phyloP scores from a whole-genome alignment of 2,329 filamentous ascomycete species.

The Metarhizium brunneum region DNA sequence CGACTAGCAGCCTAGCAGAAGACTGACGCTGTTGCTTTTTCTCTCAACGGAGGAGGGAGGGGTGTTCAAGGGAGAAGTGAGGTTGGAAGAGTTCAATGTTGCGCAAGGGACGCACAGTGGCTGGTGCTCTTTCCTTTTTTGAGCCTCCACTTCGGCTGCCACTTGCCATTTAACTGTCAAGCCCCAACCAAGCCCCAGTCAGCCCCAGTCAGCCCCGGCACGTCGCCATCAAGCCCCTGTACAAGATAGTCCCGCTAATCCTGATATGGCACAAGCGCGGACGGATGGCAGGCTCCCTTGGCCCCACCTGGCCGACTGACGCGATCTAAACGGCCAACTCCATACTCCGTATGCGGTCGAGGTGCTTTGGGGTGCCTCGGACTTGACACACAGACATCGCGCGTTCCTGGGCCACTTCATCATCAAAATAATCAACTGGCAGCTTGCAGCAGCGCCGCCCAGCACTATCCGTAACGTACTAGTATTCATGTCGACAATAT shows the following conservation, averaged over 20 bases:
- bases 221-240: neutral
- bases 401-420: conserved; percentile 3
- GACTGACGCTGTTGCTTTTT: neutral
- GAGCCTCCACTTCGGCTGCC: conserved; percentile 3
- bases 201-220: neutral
- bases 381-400: conserved; percentile 1
- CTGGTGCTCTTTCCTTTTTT: conserved; percentile 7
- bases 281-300: neutral
- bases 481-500: neutral
- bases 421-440: neutral
- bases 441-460: too few species aligned
- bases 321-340: neutral
- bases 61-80: conserved; percentile 3
- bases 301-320: neutral
- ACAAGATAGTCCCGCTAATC: neutral
- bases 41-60: neutral
- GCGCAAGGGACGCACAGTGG: conserved; percentile 9
- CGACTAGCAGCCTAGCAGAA: neutral
- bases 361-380: neutral
- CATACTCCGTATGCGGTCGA: neutral
- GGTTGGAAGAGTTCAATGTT: conserved; percentile 1
- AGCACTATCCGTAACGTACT: neutral
- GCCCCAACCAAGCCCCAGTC: neutral
- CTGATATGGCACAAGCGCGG: neutral
- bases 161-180: neutral